phyloP scores from a whole-genome alignment of 768 basidiomycete species.

The Phlegmacium glaucopus region DNA sequence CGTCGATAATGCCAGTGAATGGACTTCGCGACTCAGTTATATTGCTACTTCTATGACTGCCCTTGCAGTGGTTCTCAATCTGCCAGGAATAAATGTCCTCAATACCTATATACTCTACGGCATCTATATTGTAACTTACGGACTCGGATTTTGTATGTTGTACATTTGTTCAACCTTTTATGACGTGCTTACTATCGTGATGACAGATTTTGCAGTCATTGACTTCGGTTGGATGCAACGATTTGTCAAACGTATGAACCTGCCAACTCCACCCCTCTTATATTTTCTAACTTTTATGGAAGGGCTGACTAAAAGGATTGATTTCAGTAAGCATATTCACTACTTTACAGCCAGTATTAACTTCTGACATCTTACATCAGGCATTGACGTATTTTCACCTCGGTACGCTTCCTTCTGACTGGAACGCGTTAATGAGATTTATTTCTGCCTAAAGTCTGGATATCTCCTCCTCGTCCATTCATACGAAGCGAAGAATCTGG shows the following conservation, averaged over 20 bases:
- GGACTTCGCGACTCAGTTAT: conserved; percentile 69
- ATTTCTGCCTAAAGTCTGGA: conserved; percentile 42
- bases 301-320: conserved; percentile 62
- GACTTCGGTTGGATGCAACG: conserved; percentile 47
- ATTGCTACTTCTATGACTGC: conserved; percentile 62
- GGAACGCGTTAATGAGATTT: neutral
- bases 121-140: conserved; percentile 59
- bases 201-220: conserved; percentile 62
- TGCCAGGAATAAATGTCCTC: conserved; percentile 52
- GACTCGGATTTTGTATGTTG: conserved; percentile 57
- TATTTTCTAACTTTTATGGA: conserved; percentile 1
- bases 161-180: neutral
- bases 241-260: conserved; percentile 55
- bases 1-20: conserved; percentile 73
- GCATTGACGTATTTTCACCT: conserved; percentile 81
- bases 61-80: conserved; percentile 55
- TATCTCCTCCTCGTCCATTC: conserved; percentile 50
- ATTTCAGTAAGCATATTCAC: conserved; percentile 57
- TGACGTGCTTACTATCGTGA: neutral
- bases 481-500: conserved; percentile 71
- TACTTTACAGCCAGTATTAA: neutral
- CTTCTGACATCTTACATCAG: conserved; percentile 27
- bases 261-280: neutral
- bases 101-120: conserved; percentile 63
- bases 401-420: conserved; percentile 33